Evolutionary conservation across 345 rosid genomes (phyloP), one percentile per base, ranked within the genome.

Genomic region (Reutealis trisperma): DNA sequence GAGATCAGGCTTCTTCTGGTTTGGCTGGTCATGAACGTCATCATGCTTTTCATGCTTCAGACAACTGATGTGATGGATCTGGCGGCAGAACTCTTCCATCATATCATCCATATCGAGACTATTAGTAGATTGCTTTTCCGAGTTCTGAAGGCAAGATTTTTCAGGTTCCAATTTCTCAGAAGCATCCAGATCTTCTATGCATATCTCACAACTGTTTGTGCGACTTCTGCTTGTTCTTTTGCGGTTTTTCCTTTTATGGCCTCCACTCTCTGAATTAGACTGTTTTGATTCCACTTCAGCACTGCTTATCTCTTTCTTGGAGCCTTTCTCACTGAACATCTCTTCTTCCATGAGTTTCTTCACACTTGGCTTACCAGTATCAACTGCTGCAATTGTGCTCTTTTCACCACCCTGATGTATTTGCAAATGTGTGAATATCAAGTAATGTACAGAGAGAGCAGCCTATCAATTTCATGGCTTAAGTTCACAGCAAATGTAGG

Each of bases 291-390:
- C 87, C 44, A 78, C 86, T 86, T 84, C 87, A 72, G 75, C 78
- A 80, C 75, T 80, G 21, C 66, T 81, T 66, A 49, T 81, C 79
- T 89, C 88, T 65, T 78, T 82, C 81, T 83, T 85, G 19, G 67
- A 16, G 61, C 59, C 83, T 70, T 83, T 82, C 81, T 90, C 92
- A 22, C 70, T 72, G 51, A 86, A 82, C 89, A 94, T 90, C 83
- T 94, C 99, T 82, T 94, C 93, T 77, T 95, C 99, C 25, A 96
- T 92, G 77, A 94, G 99, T 78, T 84, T 89, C 89, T 94, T 94
- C 82, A 96, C 93, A 79, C 97, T 92, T 72, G 96, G 92, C 83
- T 81, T 73, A 62, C 60, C 16, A 32, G 66, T 64, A 71, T 73
- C 77, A 59, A 67, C 44, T 22, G 66, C 66, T 19, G 30, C 63